phyloP scores from a whole-genome alignment of 2,329 filamentous ascomycete species.

The Pseudonectria buxi region DNA sequence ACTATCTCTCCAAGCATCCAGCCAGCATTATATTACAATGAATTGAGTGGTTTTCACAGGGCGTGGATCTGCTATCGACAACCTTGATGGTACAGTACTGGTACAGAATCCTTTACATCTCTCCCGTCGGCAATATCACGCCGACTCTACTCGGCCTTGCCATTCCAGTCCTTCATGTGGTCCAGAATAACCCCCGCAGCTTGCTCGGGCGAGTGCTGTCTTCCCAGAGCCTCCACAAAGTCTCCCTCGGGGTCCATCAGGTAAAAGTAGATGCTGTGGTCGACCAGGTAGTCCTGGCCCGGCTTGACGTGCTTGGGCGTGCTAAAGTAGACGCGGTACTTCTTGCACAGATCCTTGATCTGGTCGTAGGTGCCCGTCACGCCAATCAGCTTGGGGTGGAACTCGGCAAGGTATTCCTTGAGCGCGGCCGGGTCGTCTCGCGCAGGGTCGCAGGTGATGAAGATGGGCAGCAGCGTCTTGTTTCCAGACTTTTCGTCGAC shows the following conservation, averaged over 20 bases:
- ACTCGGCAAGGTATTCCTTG: constrained; percentile 81
- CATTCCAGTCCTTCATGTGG: constrained; percentile 63
- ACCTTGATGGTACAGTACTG: constrained; percentile 21
- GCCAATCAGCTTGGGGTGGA: constrained; percentile 79
- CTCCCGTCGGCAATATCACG: constrained; percentile 2
- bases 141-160: background rate
- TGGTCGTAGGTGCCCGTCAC: constrained; percentile 91
- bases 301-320: constrained; percentile 83
- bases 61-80: constrained; percentile 17
- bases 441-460: constrained; percentile 92
- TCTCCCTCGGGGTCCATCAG: constrained; percentile 98
- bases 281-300: constrained; percentile 93
- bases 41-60: constrained; percentile 22
- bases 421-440: constrained; percentile 82
- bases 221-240: constrained; percentile 92
- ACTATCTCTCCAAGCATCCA: too few relatives aligned
- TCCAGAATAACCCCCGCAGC: constrained; percentile 77
- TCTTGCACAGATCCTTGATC: constrained; percentile 90
- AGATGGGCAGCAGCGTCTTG: constrained; percentile 64
- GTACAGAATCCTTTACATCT: constrained; percentile 15
- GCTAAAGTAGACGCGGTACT: constrained; percentile 94
- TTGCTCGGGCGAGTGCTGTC: constrained; percentile 86
- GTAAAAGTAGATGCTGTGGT: constrained; percentile 99
- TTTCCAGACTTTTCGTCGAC: constrained; percentile 46
- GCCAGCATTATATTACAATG: constrained; percentile 12